Conservation (phyloP, 1,284 basidiomycete species). For the Schizophyllum amplum region DNA sequence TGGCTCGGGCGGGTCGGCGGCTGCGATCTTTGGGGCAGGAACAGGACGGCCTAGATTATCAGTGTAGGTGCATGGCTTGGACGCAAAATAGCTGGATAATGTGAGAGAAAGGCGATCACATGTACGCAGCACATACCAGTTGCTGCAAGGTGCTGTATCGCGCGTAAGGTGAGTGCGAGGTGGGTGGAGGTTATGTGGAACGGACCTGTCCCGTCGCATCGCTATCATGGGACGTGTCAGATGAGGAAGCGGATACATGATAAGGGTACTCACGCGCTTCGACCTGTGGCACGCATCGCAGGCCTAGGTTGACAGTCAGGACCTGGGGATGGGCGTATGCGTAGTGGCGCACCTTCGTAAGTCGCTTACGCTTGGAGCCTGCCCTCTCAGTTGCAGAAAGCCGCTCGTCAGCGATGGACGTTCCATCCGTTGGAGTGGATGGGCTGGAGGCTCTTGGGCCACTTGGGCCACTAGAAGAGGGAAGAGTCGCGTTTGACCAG, state of each 20-base stretch:
- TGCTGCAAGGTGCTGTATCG: slow-evolving; percentile 63
- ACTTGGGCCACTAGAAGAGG: not conserved
- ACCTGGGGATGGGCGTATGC: slow-evolving; percentile 7
- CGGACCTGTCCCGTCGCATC: slow-evolving; percentile 74
- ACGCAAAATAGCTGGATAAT: slow-evolving; percentile 59
- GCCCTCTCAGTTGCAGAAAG: no score
- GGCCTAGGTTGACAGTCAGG: slow-evolving; percentile 36
- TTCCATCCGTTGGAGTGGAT: no score
- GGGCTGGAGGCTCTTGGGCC: no score
- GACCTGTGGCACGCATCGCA: slow-evolving; percentile 79
- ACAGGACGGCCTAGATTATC: slow-evolving; percentile 68
- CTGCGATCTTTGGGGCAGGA: slow-evolving; percentile 54
- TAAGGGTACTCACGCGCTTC: slow-evolving; percentile 35
- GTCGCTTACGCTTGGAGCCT: slow-evolving; percentile 56
- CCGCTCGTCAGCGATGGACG: no score
- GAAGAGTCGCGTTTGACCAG: not conserved
- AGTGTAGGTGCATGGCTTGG: slow-evolving; percentile 72
- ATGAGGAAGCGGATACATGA: no score
- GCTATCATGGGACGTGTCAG: slow-evolving; percentile 12
- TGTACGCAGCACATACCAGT: slow-evolving; percentile 44
- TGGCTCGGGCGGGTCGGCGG: slow-evolving; percentile 27
- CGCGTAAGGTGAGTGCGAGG: slow-evolving; percentile 11
- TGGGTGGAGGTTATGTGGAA: slow-evolving; percentile 12
- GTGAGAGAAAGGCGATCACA: slow-evolving; percentile 4
- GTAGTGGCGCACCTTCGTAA: slow-evolving; percentile 48